A percentile compares a stretch with the other conserved stretches of the same genome.
Evolutionary conservation across 2,329 filamentous ascomycete species (phyloP).

Genomic region (Seiridium unicorne): DNA sequence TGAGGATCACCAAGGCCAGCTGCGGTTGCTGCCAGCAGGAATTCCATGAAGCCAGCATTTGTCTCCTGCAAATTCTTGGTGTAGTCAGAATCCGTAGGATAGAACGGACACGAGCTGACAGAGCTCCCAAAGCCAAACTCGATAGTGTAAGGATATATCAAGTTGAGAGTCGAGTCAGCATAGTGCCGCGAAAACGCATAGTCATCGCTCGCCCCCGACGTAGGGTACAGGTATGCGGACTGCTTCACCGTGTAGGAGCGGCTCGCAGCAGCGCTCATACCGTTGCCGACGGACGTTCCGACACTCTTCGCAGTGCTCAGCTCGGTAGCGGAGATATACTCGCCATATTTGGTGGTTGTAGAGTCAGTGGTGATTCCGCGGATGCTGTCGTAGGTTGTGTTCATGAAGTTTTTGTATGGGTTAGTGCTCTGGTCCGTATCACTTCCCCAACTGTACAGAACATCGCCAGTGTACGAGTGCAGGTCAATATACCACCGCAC

Average conservation of each 20-base stretch:
- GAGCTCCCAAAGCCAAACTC: conserved; percentile 44
- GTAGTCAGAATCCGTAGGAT: conserved; percentile 41
- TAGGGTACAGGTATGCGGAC: conserved; percentile 42
- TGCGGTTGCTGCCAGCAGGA: conserved; percentile 27
- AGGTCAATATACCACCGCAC: conserved; percentile 46
- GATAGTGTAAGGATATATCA: conserved; percentile 41
- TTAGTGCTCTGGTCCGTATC: conserved; percentile 48
- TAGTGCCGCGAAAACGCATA: conserved; percentile 46
- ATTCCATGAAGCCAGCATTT: conserved; percentile 46
- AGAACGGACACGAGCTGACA: conserved; percentile 37
- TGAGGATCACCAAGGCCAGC: background rate
- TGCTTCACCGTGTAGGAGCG: conserved; percentile 36
- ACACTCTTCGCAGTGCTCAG: conserved; percentile 23
- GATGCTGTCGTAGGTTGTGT: conserved; percentile 48
- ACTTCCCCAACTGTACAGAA: conserved; percentile 59
- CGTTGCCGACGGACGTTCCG: conserved; percentile 31
- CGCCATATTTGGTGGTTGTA: conserved; percentile 34
- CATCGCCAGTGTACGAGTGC: conserved; percentile 50
- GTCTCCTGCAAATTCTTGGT: conserved; percentile 42
- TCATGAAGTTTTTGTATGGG: conserved; percentile 49
- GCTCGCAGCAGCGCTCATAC: conserved; percentile 37
- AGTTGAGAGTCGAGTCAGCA: conserved; percentile 28
- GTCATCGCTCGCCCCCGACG: conserved; percentile 43
- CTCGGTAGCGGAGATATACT: conserved; percentile 41
- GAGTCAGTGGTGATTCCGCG: conserved; percentile 45